Evolutionary conservation across 768 basidiomycete genomes (phyloP), one percentile per base, ranked within the genome.

Genomic region (Pulveroboletus sp.): DNA sequence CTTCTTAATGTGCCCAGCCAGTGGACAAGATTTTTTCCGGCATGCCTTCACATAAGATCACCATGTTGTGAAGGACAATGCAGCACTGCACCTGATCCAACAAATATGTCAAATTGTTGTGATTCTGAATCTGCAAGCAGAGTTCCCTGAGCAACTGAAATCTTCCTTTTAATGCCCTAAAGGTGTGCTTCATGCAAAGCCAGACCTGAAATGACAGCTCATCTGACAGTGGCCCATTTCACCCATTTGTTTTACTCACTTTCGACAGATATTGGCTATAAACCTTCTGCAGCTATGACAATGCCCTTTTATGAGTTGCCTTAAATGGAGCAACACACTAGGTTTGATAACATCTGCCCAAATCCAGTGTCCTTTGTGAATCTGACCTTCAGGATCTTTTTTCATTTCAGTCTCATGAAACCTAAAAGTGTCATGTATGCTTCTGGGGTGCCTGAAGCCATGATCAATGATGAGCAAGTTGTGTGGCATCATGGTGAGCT

Each of bases 251-350:
- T n/a, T n/a, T n/a, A n/a, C 29, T 22, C 20, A 58, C 50, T 19
- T 52, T 58, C 17, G 51, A 60, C 8, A 58, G 13, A 27, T 53
- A 6, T 0, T 1, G 1, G 3, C 58, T 58, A 23, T 40, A 57
- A 0, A 30, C 3, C 5, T 51, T 57, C 9, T 57, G 57, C 5
- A 4, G 19, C 3, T 3, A 9, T n/a, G 46, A 40, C 6, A 49
- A 26, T 0, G 6, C 9, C 2, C 7, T 1, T 0, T 5, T 36
- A 23, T 5, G 0, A 1, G 6, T 23, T 1, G 5, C 36, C 27
- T 55, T 55, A 2, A 54, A 51, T 2, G 45, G 49, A 1, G 47
- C 17, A 0, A 54, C 39, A 27, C 52, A 51, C 52, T 50, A 57
- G 2, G 29, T 13, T 16, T 37, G 16, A 53, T 44, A 2, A 38